Evolutionary conservation across 2,329 filamentous ascomycete species (phyloP).

Genomic region (Trichoderma polysporum): DNA sequence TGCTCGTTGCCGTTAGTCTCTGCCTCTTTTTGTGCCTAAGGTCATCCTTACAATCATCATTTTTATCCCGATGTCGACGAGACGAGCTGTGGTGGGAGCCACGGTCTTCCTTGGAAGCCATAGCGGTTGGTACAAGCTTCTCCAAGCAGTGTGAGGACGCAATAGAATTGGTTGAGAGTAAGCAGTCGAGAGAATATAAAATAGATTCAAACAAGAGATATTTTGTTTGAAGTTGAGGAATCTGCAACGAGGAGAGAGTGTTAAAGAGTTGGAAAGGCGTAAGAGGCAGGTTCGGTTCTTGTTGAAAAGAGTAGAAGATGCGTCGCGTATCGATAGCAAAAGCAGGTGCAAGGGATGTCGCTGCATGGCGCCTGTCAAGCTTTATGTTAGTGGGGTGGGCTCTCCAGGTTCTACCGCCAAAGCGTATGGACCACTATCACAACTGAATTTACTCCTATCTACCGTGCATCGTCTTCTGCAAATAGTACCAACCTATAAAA

Average conservation of each 20-base stretch:
- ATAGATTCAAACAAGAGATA: neutral
- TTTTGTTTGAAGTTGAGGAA: neutral
- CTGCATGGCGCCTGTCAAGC: neutral
- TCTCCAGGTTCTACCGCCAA: no score
- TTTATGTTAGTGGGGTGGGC: neutral
- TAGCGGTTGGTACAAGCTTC: conserved; percentile 12
- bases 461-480: no score
- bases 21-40: conserved; percentile 26
- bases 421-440: no score
- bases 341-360: neutral
- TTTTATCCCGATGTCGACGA: conserved; percentile 15
- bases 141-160: neutral
- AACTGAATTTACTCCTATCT: no score
- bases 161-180: neutral
- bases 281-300: neutral
- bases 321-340: conserved; percentile 13
- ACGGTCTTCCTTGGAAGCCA: conserved; percentile 32
- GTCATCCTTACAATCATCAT: conserved; percentile 4
- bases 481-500: no score
- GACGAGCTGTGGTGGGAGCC: conserved; percentile 25
- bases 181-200: neutral
- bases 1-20: conserved; percentile 25
- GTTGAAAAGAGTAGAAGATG: neutral
- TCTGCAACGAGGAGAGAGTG: neutral
- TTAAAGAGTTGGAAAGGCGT: neutral